These are phyloP conservation scores for cucumber (Cucumis sativus) DNA, from an alignment of 306 rosid species.

Conservation along the genomic window DNA sequence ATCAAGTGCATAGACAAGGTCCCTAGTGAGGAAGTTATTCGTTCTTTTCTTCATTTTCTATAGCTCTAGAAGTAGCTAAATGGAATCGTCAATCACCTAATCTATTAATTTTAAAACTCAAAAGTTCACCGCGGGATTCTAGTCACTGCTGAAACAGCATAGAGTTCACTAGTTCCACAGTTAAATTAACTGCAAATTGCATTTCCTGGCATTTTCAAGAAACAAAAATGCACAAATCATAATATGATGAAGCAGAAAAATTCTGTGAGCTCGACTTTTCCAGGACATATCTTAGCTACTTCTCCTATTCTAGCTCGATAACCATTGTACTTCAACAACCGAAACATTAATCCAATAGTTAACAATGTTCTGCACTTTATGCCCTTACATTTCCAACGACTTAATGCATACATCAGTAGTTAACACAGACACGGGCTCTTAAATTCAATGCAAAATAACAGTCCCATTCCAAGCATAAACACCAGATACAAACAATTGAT, in stretches of 20 bases:
- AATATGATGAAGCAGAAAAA: not conserved
- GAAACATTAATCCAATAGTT: not conserved
- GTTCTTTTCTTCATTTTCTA: not conserved
- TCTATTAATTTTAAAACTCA: not conserved
- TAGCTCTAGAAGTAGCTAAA: not conserved
- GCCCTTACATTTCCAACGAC: not conserved
- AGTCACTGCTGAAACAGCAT: not conserved
- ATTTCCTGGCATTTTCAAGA: not conserved
- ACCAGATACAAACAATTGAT: not conserved
- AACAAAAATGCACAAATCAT: not conserved
- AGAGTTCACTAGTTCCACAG: not conserved
- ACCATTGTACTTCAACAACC: not conserved
- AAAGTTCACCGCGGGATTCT: not conserved
- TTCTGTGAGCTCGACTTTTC: not conserved
- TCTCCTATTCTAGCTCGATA: not conserved
- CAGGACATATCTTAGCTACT: not conserved
- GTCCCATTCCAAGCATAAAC: not conserved
- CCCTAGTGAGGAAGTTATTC: not conserved
- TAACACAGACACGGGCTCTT: not conserved
- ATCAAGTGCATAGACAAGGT: not conserved
- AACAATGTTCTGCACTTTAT: not conserved
- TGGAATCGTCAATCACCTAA: not conserved
- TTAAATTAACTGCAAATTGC: not conserved
- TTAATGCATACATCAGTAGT: no score
- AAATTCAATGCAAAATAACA: not conserved